Percentiles rank a stretch among this genome's conserved stretches.
phyloP scores from a whole-genome alignment of 768 basidiomycete species.

The Leccinum truebloodii region DNA sequence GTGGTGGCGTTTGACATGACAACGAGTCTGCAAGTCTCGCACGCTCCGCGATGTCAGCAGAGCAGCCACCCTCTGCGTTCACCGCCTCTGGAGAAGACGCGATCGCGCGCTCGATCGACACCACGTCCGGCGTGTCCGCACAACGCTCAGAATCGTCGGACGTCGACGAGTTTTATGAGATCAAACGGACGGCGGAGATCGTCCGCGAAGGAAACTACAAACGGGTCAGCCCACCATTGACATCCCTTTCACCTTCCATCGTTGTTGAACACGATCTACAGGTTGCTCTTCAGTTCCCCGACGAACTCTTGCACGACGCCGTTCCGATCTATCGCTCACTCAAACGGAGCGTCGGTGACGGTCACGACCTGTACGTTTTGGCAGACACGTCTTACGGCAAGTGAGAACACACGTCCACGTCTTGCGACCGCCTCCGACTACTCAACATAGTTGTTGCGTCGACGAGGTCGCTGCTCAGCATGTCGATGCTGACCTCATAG shows the following conservation, averaged over 20 bases:
- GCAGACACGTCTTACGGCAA: constrained; percentile 98
- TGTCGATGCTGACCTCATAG: constrained; percentile 84
- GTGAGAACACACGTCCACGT: constrained; percentile 38
- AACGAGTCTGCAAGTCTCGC: not conserved
- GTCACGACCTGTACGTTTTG: constrained; percentile 78
- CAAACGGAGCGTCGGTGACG: constrained; percentile 45
- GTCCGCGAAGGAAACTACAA: constrained; percentile 66
- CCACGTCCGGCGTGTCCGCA: constrained; percentile 42
- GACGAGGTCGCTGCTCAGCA: constrained; percentile 96
- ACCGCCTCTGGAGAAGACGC: constrained; percentile 63
- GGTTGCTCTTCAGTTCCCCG: constrained; percentile 95
- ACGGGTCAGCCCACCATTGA: constrained; percentile 49
- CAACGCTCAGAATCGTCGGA: constrained; percentile 33
- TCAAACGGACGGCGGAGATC: constrained; percentile 61
- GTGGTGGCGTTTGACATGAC: not conserved
- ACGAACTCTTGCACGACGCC: constrained; percentile 84
- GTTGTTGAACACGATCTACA: constrained; percentile 29
- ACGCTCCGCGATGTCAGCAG: constrained; percentile 13
- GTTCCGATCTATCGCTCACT: constrained; percentile 79
- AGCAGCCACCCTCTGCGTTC: constrained; percentile 37
- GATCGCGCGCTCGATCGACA: constrained; percentile 55
- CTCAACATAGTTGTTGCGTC: constrained; percentile 75
- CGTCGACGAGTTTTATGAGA: constrained; percentile 73
- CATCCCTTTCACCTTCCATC: not conserved
- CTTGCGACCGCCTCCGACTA: not conserved